A percentile compares a stretch with the other conserved stretches of the same genome.
Conservation (phyloP, 2,329 filamentous ascomycete genomes). For the Monosporascus ibericus region DNA sequence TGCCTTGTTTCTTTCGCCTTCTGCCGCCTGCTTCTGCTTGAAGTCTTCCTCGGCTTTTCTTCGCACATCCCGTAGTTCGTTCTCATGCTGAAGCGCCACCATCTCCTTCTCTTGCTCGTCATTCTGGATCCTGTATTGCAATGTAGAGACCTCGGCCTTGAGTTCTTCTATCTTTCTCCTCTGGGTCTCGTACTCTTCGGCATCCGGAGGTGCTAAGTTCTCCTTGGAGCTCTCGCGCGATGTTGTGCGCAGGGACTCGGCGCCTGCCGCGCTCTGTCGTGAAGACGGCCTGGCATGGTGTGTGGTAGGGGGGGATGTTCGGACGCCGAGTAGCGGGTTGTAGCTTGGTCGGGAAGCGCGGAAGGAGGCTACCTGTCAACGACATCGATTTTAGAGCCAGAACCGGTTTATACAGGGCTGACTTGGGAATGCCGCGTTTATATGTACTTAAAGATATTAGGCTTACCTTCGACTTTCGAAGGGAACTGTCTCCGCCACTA, state of each 20-base stretch:
- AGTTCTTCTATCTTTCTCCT: slow-evolving; percentile 64
- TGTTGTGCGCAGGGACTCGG: slow-evolving; percentile 34
- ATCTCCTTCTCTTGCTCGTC: slow-evolving; percentile 85
- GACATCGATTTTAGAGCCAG: neutral
- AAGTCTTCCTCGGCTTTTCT: slow-evolving; percentile 82
- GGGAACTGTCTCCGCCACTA: slow-evolving; percentile 19
- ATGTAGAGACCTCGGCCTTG: slow-evolving; percentile 80
- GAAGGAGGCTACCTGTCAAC: slow-evolving; percentile 36
- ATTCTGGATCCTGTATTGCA: slow-evolving; percentile 83
- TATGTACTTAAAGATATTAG: neutral
- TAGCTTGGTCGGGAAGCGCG: slow-evolving; percentile 49
- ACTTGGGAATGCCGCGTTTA: neutral
- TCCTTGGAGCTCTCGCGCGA: slow-evolving; percentile 55
- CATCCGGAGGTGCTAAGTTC: slow-evolving; percentile 52
- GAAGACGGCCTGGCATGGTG: slow-evolving; percentile 30
- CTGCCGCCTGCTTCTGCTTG: slow-evolving; percentile 56
- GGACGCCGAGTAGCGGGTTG: slow-evolving; percentile 52
- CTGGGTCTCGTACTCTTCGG: slow-evolving; percentile 54
- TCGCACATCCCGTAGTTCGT: slow-evolving; percentile 75
- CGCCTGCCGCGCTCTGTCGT: slow-evolving; percentile 33
- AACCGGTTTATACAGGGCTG: neutral
- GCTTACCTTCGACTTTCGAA: slow-evolving; percentile 23
- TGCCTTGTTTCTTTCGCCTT: slow-evolving; percentile 46
- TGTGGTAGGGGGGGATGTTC: slow-evolving; percentile 28
- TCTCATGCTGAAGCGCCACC: slow-evolving; percentile 68